Evolutionary conservation across 2,329 filamentous ascomycete species (phyloP), one percentile per base, ranked within the genome.

Genomic region (Talaromyces piceae): DNA sequence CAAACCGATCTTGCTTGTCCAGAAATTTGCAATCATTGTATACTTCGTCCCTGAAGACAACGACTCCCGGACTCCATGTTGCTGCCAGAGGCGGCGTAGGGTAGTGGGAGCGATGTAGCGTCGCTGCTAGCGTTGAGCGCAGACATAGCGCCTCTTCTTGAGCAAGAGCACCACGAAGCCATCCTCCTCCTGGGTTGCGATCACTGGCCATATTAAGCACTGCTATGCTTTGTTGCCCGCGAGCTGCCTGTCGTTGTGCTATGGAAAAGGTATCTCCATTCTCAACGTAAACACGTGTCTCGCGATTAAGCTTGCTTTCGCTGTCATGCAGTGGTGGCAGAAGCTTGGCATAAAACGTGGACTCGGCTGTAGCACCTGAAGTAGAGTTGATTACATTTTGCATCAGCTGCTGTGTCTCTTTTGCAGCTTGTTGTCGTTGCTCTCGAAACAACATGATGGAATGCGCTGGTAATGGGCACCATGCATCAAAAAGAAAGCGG

Each of bases 81-180:
- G 70, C 75, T 53, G 68, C 70, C 7, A 70, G 66, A 12, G 69
- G 62, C 37, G 67, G 67, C 51, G 76, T 69, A 0, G 78, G 79
- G 57, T 81, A 82, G 60, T 73, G 73, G 8, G 31, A 9, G 2
- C 22, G 41, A 11, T 63, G 53, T 2, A 63, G 55, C 1, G 55
- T 61, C 6, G 45, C 54, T 5, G 54, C 54, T 11, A 65, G 54
- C 20, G 56, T 67, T 45, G 73, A 78, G 39, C 81, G 77, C 59
- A 79, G 79, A 66, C 80, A 85, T 4, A 86, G 69, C 3, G 76
- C 74, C 66, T 84, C 82, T 65, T 84, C 81, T 62, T 84, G 82
- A 0, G 81, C 81, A 41, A 77, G 64, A 48, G 79, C 71, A 22
- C 82, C 82, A 30, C 73, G 73, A 5, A 75, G 59, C 75, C 81